Evolutionary conservation across 768 basidiomycete species (phyloP).

Genomic region (Hydnomerulius pinastri): DNA sequence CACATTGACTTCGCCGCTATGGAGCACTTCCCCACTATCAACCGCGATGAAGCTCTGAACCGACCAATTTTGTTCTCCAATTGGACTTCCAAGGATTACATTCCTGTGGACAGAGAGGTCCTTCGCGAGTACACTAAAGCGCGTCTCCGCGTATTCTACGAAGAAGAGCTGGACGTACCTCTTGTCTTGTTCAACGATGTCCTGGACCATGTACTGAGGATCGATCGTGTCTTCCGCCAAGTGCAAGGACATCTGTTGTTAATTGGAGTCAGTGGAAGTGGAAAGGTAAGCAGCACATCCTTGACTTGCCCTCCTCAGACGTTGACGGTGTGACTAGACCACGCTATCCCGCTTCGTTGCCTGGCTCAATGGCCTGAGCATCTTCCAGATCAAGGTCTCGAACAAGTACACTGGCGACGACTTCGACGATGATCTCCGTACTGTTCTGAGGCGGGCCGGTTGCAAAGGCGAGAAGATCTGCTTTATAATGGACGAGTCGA

Average conservation of each 20-base stretch:
- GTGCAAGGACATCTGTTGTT: slow-evolving; percentile 94
- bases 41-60: slow-evolving; percentile 78
- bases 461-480: slow-evolving; percentile 99
- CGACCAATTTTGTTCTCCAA: slow-evolving; percentile 98
- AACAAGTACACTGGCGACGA: slow-evolving; percentile 99
- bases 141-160: slow-evolving; percentile 95
- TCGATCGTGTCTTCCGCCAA: slow-evolving; percentile 98
- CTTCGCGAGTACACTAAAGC: slow-evolving; percentile 97
- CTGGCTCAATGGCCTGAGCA: slow-evolving; percentile 99
- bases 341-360: slow-evolving; percentile 98
- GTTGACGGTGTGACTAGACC: slow-evolving; percentile 56
- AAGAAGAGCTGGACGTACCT: slow-evolving; percentile 97
- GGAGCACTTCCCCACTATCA: slow-evolving; percentile 92
- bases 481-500: slow-evolving; percentile 99
- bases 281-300: slow-evolving; percentile 67
- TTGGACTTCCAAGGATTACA: slow-evolving; percentile 97
- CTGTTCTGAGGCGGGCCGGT: slow-evolving; percentile 90
- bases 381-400: slow-evolving; percentile 99
- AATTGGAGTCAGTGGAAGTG: slow-evolving; percentile 97
- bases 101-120: slow-evolving; percentile 90
- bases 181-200: slow-evolving; percentile 99
- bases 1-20: slow-evolving; percentile 81
- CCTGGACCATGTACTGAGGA: slow-evolving; percentile 94
- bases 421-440: slow-evolving; percentile 96
- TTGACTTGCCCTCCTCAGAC: slow-evolving; percentile 3